phyloP scores from a whole-genome alignment of 495 filamentous ascomycete species.

The Cercophora sp. region DNA sequence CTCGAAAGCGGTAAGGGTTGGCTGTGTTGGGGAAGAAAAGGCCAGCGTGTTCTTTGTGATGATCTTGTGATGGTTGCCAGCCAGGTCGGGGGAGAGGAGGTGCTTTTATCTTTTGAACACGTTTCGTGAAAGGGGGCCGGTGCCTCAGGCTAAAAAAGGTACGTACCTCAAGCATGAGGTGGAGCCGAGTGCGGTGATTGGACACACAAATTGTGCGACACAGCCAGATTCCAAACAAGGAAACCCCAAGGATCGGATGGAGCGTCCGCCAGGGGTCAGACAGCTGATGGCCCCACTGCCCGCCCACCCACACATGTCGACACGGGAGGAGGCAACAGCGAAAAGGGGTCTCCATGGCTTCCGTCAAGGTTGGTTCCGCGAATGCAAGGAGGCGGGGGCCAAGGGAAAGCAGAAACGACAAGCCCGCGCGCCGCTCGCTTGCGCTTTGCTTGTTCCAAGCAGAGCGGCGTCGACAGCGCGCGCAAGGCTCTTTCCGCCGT shows the following conservation, averaged over 20 bases:
- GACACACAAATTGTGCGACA: slow-evolving; percentile 23
- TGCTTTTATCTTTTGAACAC: slow-evolving; percentile 37
- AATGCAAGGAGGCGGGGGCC: slow-evolving; percentile 8
- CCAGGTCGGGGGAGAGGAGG: slow-evolving; percentile 13
- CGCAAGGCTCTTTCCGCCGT: background rate
- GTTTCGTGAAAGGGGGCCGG: slow-evolving; percentile 19
- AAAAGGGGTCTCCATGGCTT: background rate
- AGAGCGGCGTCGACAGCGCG: background rate
- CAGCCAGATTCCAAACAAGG: slow-evolving; percentile 26
- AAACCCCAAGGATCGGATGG: slow-evolving; percentile 15
- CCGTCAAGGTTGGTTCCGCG: background rate
- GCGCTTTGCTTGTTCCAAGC: too few relatives aligned
- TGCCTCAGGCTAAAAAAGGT: slow-evolving; percentile 25
- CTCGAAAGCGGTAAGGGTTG: slow-evolving; percentile 16
- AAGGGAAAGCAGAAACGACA: background rate
- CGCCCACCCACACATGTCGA: slow-evolving; percentile 1
- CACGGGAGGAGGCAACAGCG: slow-evolving; percentile 5
- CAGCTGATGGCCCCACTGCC: background rate
- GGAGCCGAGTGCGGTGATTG: slow-evolving; percentile 20
- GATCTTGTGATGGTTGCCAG: slow-evolving; percentile 4
- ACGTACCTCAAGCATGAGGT: background rate
- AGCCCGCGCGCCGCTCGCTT: background rate
- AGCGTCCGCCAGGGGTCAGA: slow-evolving; percentile 14
- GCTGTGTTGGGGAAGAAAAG: too few relatives aligned
- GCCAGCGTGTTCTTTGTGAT: too few relatives aligned